Base-by-base conservation (phyloP, 2,329 filamentous ascomycete genomes). In the Cytospora paraplurivora region DNA sequence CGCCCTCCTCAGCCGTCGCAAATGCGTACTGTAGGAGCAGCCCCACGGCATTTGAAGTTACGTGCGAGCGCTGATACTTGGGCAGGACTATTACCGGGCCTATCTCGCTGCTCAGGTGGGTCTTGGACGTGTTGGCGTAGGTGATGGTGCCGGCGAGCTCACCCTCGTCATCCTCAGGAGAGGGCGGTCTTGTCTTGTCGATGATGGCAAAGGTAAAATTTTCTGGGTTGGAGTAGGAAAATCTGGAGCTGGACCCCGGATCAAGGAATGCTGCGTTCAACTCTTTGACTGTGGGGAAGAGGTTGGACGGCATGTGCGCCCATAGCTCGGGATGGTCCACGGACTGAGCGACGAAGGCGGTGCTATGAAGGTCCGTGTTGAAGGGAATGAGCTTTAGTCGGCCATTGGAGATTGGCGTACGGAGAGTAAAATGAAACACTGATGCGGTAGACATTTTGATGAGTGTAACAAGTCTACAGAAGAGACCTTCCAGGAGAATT, bases 11-110 rank as follows among this genome's bases (percentile, higher is more conserved):
- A 1, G 55, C 33, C 4, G 38, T 32, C 11, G 27, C 51, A 19
- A 71, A 65, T 7, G 71, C 72, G 62, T 73, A 70, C 49, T 72
- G 71, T 55, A 77, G 59, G 62, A 77, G 56, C 32, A 77, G 67
- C 5, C 74, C 74, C 15, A 73, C 69, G 19, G 75, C 70, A 60
- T 76, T 72, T 8, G 70, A 73, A 32, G 71, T 71, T 38, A 78
- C 74, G 60, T 76, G 73, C 7, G 74, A 76, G 35, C 70, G 68
- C 52, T 77, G 74, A 61, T 72, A 76, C 3, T 62, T 38, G 1
- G 75, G 75, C 15, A 77, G 66, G 11, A 72, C 71, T 33, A 74
- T 67, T 41, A 80, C 73, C 52, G 72, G 72, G 13, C 77, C 77
- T 8, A 75, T 71, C 63, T 74, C 72, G 15, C 69, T 70, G 59